These are phyloP conservation scores for Hemileccinum rubropunctum DNA, from an alignment of 768 basidiomycete species.

Conservation along the genomic window DNA sequence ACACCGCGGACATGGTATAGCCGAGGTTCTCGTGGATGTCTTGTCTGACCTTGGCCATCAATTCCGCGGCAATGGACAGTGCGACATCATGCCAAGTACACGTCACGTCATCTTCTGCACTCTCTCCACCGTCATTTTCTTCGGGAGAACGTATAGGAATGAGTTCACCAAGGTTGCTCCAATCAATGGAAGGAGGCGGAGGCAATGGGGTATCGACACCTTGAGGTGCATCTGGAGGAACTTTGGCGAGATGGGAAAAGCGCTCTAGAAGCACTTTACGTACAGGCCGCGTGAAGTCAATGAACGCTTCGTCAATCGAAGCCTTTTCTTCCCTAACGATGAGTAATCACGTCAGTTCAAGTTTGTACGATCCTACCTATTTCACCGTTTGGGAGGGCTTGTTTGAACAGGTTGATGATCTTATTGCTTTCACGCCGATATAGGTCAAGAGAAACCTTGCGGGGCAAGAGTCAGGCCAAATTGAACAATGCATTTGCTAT, in stretches of 20 bases:
- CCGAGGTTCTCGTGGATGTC: conserved; percentile 70
- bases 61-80: conserved; percentile 80
- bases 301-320: conserved; percentile 95
- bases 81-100: conserved; percentile 92
- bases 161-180: conserved; percentile 59
- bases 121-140: conserved; percentile 19
- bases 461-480: background rate
- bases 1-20: conserved; percentile 91
- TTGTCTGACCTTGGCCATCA: conserved; percentile 73
- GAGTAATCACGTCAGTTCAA: background rate
- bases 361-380: conserved; percentile 52
- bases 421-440: conserved; percentile 90
- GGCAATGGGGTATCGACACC: conserved; percentile 80
- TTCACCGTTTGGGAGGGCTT: conserved; percentile 73
- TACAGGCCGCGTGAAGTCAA: conserved; percentile 86
- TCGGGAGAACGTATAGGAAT: conserved; percentile 50
- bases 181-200: conserved; percentile 60
- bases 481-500: background rate
- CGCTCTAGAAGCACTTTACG: conserved; percentile 68
- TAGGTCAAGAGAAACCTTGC: conserved; percentile 85
- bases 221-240: conserved; percentile 64
- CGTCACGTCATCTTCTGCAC: conserved; percentile 29
- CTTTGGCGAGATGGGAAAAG: conserved; percentile 71
- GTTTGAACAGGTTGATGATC: conserved; percentile 80
- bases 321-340: conserved; percentile 71